These are phyloP conservation scores for Neurospora cerealis DNA, from an alignment of 495 filamentous ascomycete genomes.

Conservation along the genomic window DNA sequence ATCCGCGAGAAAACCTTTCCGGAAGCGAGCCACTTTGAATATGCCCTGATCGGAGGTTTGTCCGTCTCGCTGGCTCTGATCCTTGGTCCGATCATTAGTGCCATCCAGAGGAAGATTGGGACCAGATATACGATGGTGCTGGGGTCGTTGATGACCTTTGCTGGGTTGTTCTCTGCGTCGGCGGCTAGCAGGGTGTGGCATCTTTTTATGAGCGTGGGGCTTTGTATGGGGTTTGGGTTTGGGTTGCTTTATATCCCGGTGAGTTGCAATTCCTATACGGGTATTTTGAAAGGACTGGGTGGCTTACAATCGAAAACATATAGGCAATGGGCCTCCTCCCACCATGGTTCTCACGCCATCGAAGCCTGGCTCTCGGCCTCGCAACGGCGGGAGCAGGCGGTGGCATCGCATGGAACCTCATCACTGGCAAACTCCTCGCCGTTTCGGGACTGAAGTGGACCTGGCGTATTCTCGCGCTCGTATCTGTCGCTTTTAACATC, in stretches of 20 bases:
- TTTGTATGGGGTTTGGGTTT: conserved; percentile 62
- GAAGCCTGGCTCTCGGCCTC: conserved; percentile 59
- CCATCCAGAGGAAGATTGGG: conserved; percentile 37
- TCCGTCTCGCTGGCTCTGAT: conserved; percentile 50
- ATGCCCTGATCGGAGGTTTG: conserved; percentile 61
- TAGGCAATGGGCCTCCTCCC: conserved; percentile 48
- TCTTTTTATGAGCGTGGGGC: conserved; percentile 58
- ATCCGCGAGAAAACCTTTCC: conserved; percentile 45
- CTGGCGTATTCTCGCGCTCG: conserved; percentile 48
- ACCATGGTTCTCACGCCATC: conserved; percentile 58
- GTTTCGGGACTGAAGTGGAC: conserved; percentile 44
- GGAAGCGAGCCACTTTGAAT: conserved; percentile 46
- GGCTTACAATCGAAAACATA: background rate
- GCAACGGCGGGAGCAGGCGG: conserved; percentile 56
- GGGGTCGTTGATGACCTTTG: conserved; percentile 44
- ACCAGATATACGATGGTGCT: conserved; percentile 43
- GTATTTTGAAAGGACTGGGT: background rate
- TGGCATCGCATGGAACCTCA: conserved; percentile 46
- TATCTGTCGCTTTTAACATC: conserved; percentile 39
- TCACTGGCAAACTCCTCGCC: conserved; percentile 44
- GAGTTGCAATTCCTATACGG: background rate
- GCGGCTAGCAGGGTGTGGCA: conserved; percentile 54
- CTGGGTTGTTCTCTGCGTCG: conserved; percentile 45
- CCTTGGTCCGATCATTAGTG: conserved; percentile 49
- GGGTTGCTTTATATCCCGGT: conserved; percentile 60